A percentile compares a stretch with the other conserved stretches of the same genome.
Evolutionary conservation across 495 filamentous ascomycete genomes (phyloP).

Genomic region (Aspergillus bertholletiae): DNA sequence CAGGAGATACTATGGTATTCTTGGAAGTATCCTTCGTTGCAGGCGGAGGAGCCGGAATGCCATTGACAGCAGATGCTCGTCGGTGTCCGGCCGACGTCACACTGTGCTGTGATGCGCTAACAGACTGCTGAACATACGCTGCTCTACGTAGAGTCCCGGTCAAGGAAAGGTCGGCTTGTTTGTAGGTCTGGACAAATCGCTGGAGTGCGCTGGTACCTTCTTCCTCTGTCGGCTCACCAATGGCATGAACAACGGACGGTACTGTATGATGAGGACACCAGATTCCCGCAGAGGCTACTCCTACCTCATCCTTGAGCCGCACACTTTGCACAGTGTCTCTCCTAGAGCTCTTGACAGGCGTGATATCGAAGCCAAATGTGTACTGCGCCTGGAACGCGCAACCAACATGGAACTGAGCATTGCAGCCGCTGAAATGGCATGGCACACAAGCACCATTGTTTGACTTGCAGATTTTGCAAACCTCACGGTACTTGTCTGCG

Average conservation of each 20-base stretch:
- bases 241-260: constrained; percentile 67
- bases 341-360: constrained; percentile 82
- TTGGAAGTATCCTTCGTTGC: constrained; percentile 30
- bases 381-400: constrained; percentile 86
- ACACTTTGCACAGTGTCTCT: constrained; percentile 70
- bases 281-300: constrained; percentile 70
- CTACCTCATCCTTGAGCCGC: constrained; percentile 72
- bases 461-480: constrained; percentile 79
- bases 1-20: constrained; percentile 18
- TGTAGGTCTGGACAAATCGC: constrained; percentile 81
- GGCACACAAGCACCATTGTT: constrained; percentile 70
- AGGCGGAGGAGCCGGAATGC: constrained; percentile 17
- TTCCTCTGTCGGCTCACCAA: constrained; percentile 66
- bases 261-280: constrained; percentile 86
- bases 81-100: constrained; percentile 23
- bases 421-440: constrained; percentile 70
- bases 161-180: constrained; percentile 85
- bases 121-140: constrained; percentile 54
- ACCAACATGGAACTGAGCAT: constrained; percentile 76
- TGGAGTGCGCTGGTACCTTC: constrained; percentile 70
- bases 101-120: constrained; percentile 30
- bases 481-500: constrained; percentile 59
- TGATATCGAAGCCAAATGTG: constrained; percentile 82
- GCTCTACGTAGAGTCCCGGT: constrained; percentile 93
- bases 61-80: constrained; percentile 38